Evolutionary conservation across 1,284 basidiomycete species (phyloP).

Genomic region (Sporisorium exsertum): DNA sequence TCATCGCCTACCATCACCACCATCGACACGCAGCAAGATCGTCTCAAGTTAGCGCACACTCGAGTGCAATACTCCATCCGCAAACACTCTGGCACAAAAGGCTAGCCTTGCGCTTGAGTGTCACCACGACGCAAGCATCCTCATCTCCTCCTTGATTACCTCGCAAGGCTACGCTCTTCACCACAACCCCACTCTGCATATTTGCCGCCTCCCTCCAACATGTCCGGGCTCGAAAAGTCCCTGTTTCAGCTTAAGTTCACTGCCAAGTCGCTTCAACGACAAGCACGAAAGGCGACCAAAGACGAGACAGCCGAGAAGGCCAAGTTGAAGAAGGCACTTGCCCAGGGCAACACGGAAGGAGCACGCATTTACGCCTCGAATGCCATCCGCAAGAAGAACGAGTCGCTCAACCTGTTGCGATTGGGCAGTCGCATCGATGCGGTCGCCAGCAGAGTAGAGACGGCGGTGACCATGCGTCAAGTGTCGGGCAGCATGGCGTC

Average conservation of each 20-base stretch:
- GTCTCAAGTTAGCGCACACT: neutral
- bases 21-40: neutral
- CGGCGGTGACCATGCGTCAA: slow-evolving; percentile 95
- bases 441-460: slow-evolving; percentile 95
- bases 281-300: slow-evolving; percentile 66
- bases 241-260: slow-evolving; percentile 69
- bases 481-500: slow-evolving; percentile 91
- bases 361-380: slow-evolving; percentile 99
- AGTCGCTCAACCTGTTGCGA: slow-evolving; percentile 79
- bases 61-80: too few species aligned
- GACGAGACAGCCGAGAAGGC: slow-evolving; percentile 67
- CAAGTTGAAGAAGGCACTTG: slow-evolving; percentile 78
- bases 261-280: slow-evolving; percentile 68
- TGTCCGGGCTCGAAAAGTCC: slow-evolving; percentile 59
- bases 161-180: too few species aligned
- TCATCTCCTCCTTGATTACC: too few species aligned
- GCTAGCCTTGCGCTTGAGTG: too few species aligned
- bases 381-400: slow-evolving; percentile 98
- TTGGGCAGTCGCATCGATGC: slow-evolving; percentile 82
- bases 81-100: too few species aligned
- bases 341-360: slow-evolving; percentile 96
- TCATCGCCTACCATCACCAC: too few species aligned
- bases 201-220: neutral
- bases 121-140: neutral
- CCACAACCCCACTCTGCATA: too few species aligned